Evolutionary conservation across 306 rosid genomes (phyloP), one percentile per base, ranked within the genome.

Genomic region (Cicer bijugum): DNA sequence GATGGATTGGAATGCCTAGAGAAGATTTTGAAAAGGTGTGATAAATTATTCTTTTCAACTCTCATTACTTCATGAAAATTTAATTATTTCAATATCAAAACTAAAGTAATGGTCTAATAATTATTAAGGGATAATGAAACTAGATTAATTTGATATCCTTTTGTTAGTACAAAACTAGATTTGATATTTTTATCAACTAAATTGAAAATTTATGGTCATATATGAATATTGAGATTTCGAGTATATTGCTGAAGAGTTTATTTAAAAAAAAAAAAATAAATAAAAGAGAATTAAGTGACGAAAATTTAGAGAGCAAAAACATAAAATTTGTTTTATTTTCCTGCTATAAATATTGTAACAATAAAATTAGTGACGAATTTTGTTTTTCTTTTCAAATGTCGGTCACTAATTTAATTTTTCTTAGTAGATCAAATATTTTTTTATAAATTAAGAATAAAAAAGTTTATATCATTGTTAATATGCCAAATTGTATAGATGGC

Each of bases 1-100:
- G 97, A 84, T 93, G 98, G 97, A 81, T 91, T 33, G 97, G 97
- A 69, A 86, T 91, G 92, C 88, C 98, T 3, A 81, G 69, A 69
- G 75, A 86, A 81, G 83, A 82, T 71, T 69, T 81, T 35, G 87
- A 85, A 37, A 85, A 89, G 98, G 98, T 93, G 89, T 23, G n/a
- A 6, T 67, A 4, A 7, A 12, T 72, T 59, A 5, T 4, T n/a
- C 15, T 45, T 68, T 69, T 52, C 48, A 58, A 6, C 35, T 72
- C 45, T 72, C 63, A 33, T 33, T 59, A 6, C 1, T 28, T 10
- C 48, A 14, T 14, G 45, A 42, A 15, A 20, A 43, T n/a, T 52
- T 23, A 16, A n/a, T 66, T 40, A 20, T 75, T 51, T 65, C 12
- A 65, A 65, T 57, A 33, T 15, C n/a, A 56, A 43, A 56, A 42